phyloP scores from a whole-genome alignment of 208 protist species.

The Balamuthia mandrillaris region DNA sequence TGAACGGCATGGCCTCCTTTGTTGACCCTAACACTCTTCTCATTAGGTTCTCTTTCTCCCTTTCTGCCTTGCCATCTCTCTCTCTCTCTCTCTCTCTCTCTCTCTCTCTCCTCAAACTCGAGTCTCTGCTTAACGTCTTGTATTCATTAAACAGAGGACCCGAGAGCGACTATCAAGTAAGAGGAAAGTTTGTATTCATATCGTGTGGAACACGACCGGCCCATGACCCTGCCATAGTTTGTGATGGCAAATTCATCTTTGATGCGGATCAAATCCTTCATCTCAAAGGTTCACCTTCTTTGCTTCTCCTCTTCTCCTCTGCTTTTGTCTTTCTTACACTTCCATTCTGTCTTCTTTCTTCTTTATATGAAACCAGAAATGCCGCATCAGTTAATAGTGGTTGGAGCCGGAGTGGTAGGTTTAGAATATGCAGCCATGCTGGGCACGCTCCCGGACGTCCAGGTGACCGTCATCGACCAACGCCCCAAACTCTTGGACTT shows the following conservation, averaged over 20 bases:
- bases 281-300: not conserved
- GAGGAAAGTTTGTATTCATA: constrained; percentile 20
- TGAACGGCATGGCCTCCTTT: not conserved
- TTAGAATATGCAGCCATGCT: constrained; percentile 39
- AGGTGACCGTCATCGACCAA: constrained; percentile 37
- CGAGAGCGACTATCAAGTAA: not conserved
- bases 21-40: constrained; percentile 2
- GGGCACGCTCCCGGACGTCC: not conserved
- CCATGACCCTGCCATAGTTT: constrained; percentile 9
- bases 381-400: constrained; percentile 46
- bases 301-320: not conserved
- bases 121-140: not conserved
- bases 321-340: not conserved
- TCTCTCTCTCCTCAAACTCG: not conserved
- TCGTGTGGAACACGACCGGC: constrained; percentile 37
- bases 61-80: too few species aligned
- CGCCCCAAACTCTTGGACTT: constrained; percentile 32
- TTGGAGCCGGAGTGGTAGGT: constrained; percentile 44
- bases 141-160: not conserved
- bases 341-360: not conserved
- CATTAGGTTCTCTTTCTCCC: not conserved
- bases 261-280: constrained; percentile 45
- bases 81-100: not conserved
- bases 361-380: not conserved
- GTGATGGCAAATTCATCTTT: constrained; percentile 38